Evolutionary conservation across 139 green algal species (phyloP), one percentile per base, ranked within the genome.

Genomic region (Chlamydomonas sp.): DNA sequence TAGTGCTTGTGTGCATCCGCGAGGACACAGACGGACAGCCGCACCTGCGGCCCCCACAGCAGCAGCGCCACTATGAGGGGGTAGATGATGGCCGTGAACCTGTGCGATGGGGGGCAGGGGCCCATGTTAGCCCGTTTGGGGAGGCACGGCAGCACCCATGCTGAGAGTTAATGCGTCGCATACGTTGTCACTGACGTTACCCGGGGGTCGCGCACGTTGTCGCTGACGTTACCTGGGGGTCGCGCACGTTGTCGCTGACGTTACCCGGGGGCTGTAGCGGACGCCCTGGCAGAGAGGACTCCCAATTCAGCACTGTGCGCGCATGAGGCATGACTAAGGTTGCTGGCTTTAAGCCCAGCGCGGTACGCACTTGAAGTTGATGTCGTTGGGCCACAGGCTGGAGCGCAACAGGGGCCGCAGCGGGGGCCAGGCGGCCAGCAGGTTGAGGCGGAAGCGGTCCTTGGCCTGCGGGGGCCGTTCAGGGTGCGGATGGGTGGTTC

Each of bases 351-450:
- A 49, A 49, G 31, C 31, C 31, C 31, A 49, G 31, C 31, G 71
- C 71, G 62, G 62, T 1, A 73, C 83, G 68, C 76, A 88, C 73
- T 93, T 90, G 90, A 95, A 92, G 89, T 97, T 97, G 79, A 98
- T 93, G 85, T 84, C 77, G 10, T 96, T 87, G 1, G 94, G 93
- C 92, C 95, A 98, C 4, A 95, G 77, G 12, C 87, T 64, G 58
- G 78, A 89, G 61, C 94, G 89, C 83, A 96, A 76, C 63, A 97
- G 88, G 57, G 63, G 15, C n/a, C 91, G 88, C 63, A 97, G 86
- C 60, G 64, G 63, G 10, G 93, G 93, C 17, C 92, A 82, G 68
- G 73, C 49, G 12, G 71, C 87, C 16, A 97, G 87, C 73, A 96
- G 88, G 80, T 96, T 91, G 49, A 88, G 74, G 15, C 92, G 89